Evolutionary conservation across 176 grass and related monocot genomes (phyloP), one percentile per base, ranked within the genome.

Genomic region (Triticum dicoccoides): DNA sequence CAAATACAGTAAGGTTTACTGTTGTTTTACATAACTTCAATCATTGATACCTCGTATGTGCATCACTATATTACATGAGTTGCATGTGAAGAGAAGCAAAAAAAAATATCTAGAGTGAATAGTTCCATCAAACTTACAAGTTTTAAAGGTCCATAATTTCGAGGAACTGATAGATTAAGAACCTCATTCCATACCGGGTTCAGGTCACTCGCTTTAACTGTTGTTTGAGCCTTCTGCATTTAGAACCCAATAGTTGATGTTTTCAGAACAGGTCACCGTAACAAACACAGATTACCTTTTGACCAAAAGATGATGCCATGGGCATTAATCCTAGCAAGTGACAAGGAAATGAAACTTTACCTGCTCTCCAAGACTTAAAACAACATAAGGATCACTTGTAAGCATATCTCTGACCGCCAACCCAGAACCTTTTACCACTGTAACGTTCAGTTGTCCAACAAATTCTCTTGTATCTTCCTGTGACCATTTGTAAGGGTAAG

Each of bases 181-280:
- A 92, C 94, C 82, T 99, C 97, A 90, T 99, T 95, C 94, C 97
- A 99, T 77, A 99, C 78, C 27, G 97, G 97, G 86, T 99, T 99
- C 75, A 99, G 66, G 69, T 96, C 93, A 79, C 94, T 99, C 14
- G 76, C 73, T 87, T 96, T 99, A 64, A 99, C 85, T 25, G 94
- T 96, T 3, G 97, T 96, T 69, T 91, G 97, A 62, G 45, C 85
- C 87, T 63, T 99, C 97, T 99, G 97, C 61, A 83, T 91, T 86
- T 34, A 89, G 51, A 58, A 72, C n/a, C 37, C 45, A 79, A 51
- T 41, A 44, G 69, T 77, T 33, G 21, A 84, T 85, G 24, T 85
- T 87, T 85, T 85, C 23, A 58, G 15, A 80, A 61, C 24, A 59
- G 20, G 67, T 44, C 68, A 80, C 9, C 63, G 85, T 54, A 58